phyloP scores from a whole-genome alignment of 768 basidiomycete species.

The Mrakia frigida region DNA sequence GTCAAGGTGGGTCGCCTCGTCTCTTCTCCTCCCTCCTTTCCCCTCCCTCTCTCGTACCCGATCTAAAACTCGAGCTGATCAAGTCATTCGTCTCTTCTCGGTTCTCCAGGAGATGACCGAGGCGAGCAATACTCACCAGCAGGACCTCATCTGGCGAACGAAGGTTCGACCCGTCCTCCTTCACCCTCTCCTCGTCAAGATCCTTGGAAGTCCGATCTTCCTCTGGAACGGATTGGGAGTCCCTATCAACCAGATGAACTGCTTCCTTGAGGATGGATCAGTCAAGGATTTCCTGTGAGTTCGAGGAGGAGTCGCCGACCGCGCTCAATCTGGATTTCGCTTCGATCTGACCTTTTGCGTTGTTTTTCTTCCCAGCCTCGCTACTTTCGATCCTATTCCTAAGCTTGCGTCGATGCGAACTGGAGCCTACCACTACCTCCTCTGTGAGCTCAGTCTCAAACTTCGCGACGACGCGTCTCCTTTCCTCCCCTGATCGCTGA shows the following conservation, averaged over 20 bases:
- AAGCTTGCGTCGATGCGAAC: conserved; percentile 48
- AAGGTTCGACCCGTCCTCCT: conserved; percentile 60
- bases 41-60: conserved; percentile 53
- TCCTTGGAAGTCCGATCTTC: conserved; percentile 49
- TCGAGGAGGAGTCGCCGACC: neutral
- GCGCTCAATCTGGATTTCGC: too few species aligned
- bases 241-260: conserved; percentile 56
- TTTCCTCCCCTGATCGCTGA: conserved; percentile 45
- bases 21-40: conserved; percentile 39
- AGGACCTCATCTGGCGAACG: conserved; percentile 59
- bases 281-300: conserved; percentile 43
- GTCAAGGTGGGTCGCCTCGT: conserved; percentile 48
- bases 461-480: neutral
- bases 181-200: conserved; percentile 54
- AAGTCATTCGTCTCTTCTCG: conserved; percentile 43
- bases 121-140: conserved; percentile 55
- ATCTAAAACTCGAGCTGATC: conserved; percentile 54
- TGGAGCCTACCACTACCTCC: conserved; percentile 63
- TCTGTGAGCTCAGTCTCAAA: conserved; percentile 43
- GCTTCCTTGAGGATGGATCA: conserved; percentile 51
- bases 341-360: too few species aligned
- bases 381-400: conserved; percentile 48
- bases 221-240: conserved; percentile 73
- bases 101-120: conserved; percentile 51
- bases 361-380: conserved; percentile 28